Conservation (phyloP, 2,329 filamentous ascomycete genomes). For the Cercospora sp. region DNA sequence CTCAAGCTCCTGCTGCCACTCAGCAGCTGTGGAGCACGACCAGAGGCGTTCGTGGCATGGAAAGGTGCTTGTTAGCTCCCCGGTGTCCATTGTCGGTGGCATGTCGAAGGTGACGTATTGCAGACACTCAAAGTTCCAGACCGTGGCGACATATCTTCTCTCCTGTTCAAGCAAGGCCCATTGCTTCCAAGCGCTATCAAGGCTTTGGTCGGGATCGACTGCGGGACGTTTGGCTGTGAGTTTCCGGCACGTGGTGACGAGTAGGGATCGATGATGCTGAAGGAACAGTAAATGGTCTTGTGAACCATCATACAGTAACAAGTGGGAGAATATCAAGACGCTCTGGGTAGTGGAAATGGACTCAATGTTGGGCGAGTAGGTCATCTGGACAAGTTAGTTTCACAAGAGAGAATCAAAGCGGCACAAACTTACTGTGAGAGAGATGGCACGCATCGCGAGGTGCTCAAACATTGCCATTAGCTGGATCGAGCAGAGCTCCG, state of each 20-base stretch:
- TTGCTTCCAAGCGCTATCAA: constrained; percentile 8
- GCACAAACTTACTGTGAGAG: not conserved
- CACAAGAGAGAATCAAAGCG: not conserved
- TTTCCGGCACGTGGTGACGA: constrained; percentile 9
- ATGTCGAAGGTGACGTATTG: constrained; percentile 14
- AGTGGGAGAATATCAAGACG: constrained; percentile 8
- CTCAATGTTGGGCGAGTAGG: not conserved
- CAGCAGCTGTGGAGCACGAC: not conserved
- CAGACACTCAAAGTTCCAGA: constrained; percentile 12
- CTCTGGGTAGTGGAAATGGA: constrained; percentile 8
- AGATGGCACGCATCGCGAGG: constrained; percentile 14
- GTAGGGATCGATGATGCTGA: constrained; percentile 4
- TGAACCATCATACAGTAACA: constrained; percentile 4
- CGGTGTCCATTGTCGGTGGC: constrained; percentile 10
- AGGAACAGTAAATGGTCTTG: constrained; percentile 11
- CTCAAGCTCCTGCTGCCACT: constrained; percentile 10
- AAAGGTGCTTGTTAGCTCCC: constrained; percentile 7
- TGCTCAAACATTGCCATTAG: constrained; percentile 15
- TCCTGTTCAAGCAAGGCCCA: constrained; percentile 11
- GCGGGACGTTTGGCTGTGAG: not conserved
- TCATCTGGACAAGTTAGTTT: constrained; percentile 4
- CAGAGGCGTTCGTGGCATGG: constrained; percentile 10
- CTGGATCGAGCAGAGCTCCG: constrained; percentile 5
- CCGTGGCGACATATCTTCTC: constrained; percentile 6
- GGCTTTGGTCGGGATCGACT: not conserved